Conservation (phyloP, 495 filamentous ascomycete species). For the Hypoxylon perforatum region DNA sequence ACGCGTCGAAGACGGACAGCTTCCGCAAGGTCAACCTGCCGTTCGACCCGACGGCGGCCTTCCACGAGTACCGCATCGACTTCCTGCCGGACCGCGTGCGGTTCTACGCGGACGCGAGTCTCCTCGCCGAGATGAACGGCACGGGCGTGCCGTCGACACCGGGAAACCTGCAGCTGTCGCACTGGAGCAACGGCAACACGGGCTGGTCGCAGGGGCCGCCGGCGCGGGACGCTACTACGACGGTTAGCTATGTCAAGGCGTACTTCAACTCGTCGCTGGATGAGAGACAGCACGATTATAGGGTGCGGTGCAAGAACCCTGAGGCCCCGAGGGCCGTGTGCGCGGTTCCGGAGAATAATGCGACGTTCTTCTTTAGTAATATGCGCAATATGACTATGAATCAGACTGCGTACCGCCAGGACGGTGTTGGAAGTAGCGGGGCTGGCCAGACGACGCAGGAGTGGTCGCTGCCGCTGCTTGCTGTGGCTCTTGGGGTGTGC, state of each 20-base stretch:
- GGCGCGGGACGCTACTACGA: conserved; percentile 64
- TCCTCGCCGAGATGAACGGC: conserved; percentile 65
- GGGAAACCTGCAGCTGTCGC: conserved; percentile 74
- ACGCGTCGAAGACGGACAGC: conserved; percentile 64
- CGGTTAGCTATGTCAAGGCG: conserved; percentile 73
- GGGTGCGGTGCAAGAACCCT: conserved; percentile 59
- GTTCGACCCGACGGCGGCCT: conserved; percentile 68
- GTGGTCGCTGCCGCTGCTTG: conserved; percentile 24
- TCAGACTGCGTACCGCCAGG: conserved; percentile 60
- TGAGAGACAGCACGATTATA: conserved; percentile 57
- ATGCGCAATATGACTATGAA: conserved; percentile 65
- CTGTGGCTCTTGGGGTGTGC: conserved; percentile 25
- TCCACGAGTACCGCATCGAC: conserved; percentile 84
- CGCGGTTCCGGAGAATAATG: conserved; percentile 65
- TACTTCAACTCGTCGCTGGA: conserved; percentile 78
- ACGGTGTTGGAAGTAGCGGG: conserved; percentile 16
- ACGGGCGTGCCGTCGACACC: conserved; percentile 64
- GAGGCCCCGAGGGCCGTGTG: conserved; percentile 60
- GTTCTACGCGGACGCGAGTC: conserved; percentile 72
- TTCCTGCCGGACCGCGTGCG: conserved; percentile 68
- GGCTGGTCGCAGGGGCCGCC: conserved; percentile 78
- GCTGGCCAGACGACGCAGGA: too few species aligned
- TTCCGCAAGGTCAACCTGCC: conserved; percentile 66
- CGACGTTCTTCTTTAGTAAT: conserved; percentile 70
- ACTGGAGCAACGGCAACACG: conserved; percentile 81